phyloP scores from a whole-genome alignment of 2,329 filamentous ascomycete species.

The Penicillium sp. region DNA sequence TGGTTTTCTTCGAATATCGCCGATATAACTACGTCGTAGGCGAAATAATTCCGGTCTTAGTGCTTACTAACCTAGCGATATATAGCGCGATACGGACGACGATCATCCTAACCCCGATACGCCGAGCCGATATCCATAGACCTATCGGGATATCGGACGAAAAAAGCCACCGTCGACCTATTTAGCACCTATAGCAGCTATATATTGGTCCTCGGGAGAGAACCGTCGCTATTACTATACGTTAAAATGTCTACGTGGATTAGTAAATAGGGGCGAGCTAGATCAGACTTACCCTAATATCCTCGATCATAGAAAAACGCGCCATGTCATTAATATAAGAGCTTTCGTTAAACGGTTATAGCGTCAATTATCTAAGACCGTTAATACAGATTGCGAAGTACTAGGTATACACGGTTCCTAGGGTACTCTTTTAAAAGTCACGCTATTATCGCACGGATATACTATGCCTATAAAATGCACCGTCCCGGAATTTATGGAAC shows the following conservation, averaged over 20 bases:
- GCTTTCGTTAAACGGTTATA: neutral
- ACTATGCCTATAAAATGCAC: conserved; percentile 14
- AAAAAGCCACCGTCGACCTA: neutral
- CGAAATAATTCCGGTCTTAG: neutral
- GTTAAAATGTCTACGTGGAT: conserved; percentile 8
- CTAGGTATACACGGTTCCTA: no score
- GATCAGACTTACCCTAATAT: conserved; percentile 14
- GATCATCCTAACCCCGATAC: conserved; percentile 9
- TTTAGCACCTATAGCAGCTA: neutral
- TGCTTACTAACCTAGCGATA: neutral
- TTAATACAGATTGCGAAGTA: conserved; percentile 15
- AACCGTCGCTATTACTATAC: conserved; percentile 13
- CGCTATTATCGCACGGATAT: conserved; percentile 28
- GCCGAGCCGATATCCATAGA: conserved; percentile 3
- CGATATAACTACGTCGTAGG: conserved; percentile 7
- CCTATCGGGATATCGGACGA: neutral
- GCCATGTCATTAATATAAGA: neutral
- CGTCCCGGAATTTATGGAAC: conserved; percentile 17
- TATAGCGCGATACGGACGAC: neutral
- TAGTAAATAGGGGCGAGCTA: conserved; percentile 9
- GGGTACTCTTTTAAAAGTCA: conserved; percentile 21
- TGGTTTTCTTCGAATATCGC: conserved; percentile 2
- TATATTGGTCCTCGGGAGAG: neutral
- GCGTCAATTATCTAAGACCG: conserved; percentile 5
- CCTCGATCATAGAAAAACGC: conserved; percentile 8